Conservation (phyloP, 345 rosid species). For the Punica granatum region DNA sequence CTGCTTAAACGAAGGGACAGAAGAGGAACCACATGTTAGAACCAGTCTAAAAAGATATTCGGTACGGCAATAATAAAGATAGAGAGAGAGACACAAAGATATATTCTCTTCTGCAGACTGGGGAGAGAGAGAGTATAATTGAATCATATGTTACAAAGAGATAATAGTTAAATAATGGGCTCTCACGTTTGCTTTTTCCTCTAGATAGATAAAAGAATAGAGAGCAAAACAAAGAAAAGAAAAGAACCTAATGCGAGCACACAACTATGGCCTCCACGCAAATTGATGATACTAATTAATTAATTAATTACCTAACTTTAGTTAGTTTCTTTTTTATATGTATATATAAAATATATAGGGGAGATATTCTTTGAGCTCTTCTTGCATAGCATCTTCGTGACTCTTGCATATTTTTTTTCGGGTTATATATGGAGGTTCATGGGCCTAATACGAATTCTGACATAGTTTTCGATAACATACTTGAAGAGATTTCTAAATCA, state of each 20-base stretch:
- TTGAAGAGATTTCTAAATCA: too few species aligned
- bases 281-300: not conserved
- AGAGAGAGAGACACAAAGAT: too few species aligned
- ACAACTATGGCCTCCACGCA: not conserved
- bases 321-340: too few species aligned
- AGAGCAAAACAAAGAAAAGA: not conserved
- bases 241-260: constrained; percentile 1
- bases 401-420: too few species aligned
- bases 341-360: not conserved
- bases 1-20: not conserved
- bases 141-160: too few species aligned
- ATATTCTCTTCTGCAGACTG: too few species aligned
- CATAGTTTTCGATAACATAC: too few species aligned
- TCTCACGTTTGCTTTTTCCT: not conserved
- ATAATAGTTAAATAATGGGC: not conserved
- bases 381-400: too few species aligned
- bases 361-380: constrained; percentile 3
- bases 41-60: not conserved
- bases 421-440: too few species aligned
- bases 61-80: not conserved
- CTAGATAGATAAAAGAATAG: not conserved
- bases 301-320: too few species aligned
- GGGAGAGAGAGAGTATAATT: too few species aligned
- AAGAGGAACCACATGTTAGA: not conserved
- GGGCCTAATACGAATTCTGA: too few species aligned